Conservation (phyloP, 768 basidiomycete species). For the Leccinum disarticulatum region DNA sequence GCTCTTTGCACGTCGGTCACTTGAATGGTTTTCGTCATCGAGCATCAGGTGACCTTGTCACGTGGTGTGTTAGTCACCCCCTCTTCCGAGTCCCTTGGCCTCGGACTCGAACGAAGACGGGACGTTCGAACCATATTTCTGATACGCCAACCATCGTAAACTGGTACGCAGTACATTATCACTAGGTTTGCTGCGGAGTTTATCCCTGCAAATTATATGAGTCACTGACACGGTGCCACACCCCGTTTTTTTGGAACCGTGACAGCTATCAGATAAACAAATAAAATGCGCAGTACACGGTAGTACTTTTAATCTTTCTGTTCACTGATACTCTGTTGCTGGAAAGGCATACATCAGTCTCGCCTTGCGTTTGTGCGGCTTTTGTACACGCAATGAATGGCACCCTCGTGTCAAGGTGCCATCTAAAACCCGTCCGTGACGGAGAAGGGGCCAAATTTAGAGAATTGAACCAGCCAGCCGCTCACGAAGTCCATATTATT, state of each 20-base stretch:
- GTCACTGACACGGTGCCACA: no score
- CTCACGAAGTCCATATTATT: background rate
- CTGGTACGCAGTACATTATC: background rate
- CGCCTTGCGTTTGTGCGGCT: background rate
- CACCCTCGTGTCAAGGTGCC: background rate
- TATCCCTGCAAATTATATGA: background rate
- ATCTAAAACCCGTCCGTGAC: background rate
- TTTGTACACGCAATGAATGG: background rate
- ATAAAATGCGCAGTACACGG: background rate
- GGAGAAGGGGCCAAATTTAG: background rate
- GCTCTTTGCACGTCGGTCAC: background rate
- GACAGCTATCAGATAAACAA: no score
- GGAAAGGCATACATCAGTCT: background rate
- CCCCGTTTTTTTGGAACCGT: no score
- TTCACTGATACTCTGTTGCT: background rate
- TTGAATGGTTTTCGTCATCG: background rate
- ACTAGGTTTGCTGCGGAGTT: background rate
- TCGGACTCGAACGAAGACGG: no score
- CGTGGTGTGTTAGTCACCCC: slow-evolving; percentile 6
- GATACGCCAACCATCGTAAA: background rate
- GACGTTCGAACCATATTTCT: background rate
- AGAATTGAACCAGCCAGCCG: background rate
- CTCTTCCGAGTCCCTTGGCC: no score
- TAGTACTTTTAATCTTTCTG: no score
- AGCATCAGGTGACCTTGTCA: slow-evolving; percentile 19